Evolutionary conservation across 2,329 filamentous ascomycete species (phyloP).

Genomic region (Microsporum ferrugineum): DNA sequence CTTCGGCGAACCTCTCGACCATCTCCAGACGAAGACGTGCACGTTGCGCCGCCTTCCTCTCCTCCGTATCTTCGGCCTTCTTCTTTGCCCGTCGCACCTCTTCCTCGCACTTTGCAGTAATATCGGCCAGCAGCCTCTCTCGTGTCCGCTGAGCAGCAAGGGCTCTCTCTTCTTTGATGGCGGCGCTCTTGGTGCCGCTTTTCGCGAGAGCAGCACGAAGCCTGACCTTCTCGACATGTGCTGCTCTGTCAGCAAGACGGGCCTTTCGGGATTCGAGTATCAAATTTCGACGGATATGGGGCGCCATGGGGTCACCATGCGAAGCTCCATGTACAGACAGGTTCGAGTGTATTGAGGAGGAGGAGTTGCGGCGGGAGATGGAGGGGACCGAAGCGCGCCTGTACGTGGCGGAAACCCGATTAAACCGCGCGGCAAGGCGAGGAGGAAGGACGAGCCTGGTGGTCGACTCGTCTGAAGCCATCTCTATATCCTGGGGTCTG

Average conservation of each 20-base stretch:
- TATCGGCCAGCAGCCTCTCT: conserved; percentile 52
- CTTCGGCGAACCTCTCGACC: conserved; percentile 54
- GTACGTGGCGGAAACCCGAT: conserved; percentile 41
- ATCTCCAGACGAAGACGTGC: conserved; percentile 48
- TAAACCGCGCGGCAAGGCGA: conserved; percentile 53
- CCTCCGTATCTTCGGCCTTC: conserved; percentile 54
- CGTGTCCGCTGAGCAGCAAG: conserved; percentile 52
- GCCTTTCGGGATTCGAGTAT: conserved; percentile 55
- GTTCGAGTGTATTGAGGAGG: conserved; percentile 53
- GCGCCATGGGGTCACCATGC: conserved; percentile 45
- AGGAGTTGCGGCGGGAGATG: conserved; percentile 53
- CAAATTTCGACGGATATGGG: conserved; percentile 53
- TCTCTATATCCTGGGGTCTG: conserved; percentile 29
- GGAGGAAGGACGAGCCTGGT: conserved; percentile 43
- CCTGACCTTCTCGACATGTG: conserved; percentile 55
- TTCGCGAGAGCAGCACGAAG: conserved; percentile 52
- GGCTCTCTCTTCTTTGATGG: conserved; percentile 51
- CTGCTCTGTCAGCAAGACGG: conserved; percentile 51
- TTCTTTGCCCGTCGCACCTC: conserved; percentile 55
- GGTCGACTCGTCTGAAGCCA: conserved; percentile 28
- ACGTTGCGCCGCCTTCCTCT: conserved; percentile 52
- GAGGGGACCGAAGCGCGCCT: conserved; percentile 48
- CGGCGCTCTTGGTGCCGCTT: conserved; percentile 41
- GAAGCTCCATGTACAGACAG: conserved; percentile 39
- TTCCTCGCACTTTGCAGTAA: conserved; percentile 54